Evolutionary conservation across 495 filamentous ascomycete species (phyloP), one percentile per base, ranked within the genome.

Genomic region (Podospora conica): DNA sequence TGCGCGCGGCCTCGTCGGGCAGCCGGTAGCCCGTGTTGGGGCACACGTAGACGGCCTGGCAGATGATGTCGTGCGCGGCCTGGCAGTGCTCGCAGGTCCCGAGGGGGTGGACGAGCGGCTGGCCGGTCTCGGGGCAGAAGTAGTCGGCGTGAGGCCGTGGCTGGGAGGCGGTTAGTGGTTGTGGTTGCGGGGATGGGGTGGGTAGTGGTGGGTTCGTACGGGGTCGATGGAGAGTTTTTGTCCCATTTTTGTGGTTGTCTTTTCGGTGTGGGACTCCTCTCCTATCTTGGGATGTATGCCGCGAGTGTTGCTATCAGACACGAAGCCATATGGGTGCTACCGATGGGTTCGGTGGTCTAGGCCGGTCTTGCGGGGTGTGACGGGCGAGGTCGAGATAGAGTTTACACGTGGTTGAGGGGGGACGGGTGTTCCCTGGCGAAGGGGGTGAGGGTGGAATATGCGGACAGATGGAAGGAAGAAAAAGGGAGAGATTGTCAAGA

Each of bases 11-110:
- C 40, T 48, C 40, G 40, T 48, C 40, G 11, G 40, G 40, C 5
- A 76, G 68, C 15, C 74, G 70, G 69, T 76, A 76, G 23, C 74
- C 74, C 15, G 74, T 76, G 66, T 76, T 76, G 60, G 72, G 74
- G 58, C 74, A 76, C 20, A 76, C 67, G 25, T 73, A 71, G 29
- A 76, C 74, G 9, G 69, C 68, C 66, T 76, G 74, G 70, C 72
- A 76, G 64, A 76, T 74, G 28, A 76, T 71, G 65, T 76, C 74
- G 65, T 76, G 74, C 31, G 67, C 67, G 18, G 69, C 72, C 18
- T 68, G 63, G 68, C 74, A 76, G 53, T 73, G 70, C 28, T 64
- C 22, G 68, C 74, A 76, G 53, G 66, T 58, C 0, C 72, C 70
- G 1, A 76, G 65, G 8, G 74, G 74, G 48, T 65, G 61, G 20